Percentiles rank a stretch among this genome's conserved stretches.
Conservation (phyloP, 1,139 yeast genomes). For the Taphrina sp. region DNA sequence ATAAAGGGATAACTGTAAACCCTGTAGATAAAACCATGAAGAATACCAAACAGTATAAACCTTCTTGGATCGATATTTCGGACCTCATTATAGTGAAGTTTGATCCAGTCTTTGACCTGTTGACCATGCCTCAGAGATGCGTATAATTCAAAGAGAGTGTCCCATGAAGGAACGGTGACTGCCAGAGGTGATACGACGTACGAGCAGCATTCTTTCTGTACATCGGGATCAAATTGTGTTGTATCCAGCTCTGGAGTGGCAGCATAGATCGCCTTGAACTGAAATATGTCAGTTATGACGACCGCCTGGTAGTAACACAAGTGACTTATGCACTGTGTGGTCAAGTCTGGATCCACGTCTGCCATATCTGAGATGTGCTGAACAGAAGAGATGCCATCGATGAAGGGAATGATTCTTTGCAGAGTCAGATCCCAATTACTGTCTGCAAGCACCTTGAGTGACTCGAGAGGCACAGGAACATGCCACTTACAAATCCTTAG, state of each 20-base stretch:
- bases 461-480: conserved; percentile 83
- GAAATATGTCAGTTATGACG: conserved; percentile 79
- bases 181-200: conserved; percentile 51
- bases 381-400: conserved; percentile 84
- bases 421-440: conserved; percentile 97
- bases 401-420: conserved; percentile 78
- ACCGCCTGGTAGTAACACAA: conserved; percentile 85
- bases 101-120: conserved; percentile 72
- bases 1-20: conserved; percentile 71
- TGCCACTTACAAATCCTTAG: conserved; percentile 67
- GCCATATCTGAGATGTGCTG: conserved; percentile 74
- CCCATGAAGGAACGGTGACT: conserved; percentile 49
- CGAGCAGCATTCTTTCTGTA: conserved; percentile 83
- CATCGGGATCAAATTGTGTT: conserved; percentile 60
- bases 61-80: conserved; percentile 73
- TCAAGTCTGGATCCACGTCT: conserved; percentile 72
- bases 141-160: conserved; percentile 61
- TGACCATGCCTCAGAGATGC: conserved; percentile 76
- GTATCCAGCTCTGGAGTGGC: conserved; percentile 74
- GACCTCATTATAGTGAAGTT: conserved; percentile 58
- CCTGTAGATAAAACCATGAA: conserved; percentile 77
- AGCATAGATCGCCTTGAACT: conserved; percentile 82
- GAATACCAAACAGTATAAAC: conserved; percentile 80
- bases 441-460: conserved; percentile 61
- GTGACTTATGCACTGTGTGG: conserved; percentile 87